Evolutionary conservation across 1,139 yeast genomes (phyloP).

Genomic region (Entelexis paramagnoliae): DNA sequence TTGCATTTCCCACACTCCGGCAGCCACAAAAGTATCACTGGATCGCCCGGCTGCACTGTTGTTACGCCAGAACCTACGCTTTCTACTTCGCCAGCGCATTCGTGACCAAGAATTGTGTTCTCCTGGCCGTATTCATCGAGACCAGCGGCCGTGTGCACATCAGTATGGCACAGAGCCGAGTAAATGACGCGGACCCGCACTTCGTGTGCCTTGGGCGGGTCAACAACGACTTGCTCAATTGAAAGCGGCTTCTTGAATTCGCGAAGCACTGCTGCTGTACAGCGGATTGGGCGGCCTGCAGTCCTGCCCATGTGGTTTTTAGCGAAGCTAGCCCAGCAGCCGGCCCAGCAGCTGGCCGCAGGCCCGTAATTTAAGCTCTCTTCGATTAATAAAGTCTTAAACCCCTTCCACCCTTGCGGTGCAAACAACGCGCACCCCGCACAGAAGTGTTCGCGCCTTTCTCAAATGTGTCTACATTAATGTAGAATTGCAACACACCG

Average conservation of each 20-base stretch:
- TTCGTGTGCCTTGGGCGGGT: conserved; percentile 92
- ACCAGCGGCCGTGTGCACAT: conserved; percentile 90
- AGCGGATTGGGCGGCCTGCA: conserved; percentile 41
- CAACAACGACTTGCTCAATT: conserved; percentile 80
- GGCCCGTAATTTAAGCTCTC: too few species aligned
- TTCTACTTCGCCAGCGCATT: conserved; percentile 59
- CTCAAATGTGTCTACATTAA: too few species aligned
- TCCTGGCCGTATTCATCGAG: conserved; percentile 93
- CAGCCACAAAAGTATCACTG: conserved; percentile 84
- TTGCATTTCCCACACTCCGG: conserved; percentile 95
- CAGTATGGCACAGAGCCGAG: conserved; percentile 97
- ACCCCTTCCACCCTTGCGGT: too few species aligned
- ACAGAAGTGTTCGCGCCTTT: too few species aligned
- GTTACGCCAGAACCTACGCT: conserved; percentile 56
- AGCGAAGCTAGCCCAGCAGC: conserved; percentile 8
- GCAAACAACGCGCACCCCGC: too few species aligned
- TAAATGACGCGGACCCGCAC: conserved; percentile 78
- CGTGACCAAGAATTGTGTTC: conserved; percentile 74
- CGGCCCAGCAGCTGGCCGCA: too few species aligned
- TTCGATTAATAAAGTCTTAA: too few species aligned
- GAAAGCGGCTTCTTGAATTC: conserved; percentile 73
- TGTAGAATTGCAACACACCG: too few species aligned
- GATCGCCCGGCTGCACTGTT: conserved; percentile 58
- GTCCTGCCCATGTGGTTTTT: conserved; percentile 3
- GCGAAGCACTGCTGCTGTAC: conserved; percentile 97